Percentiles rank a stretch among this genome's conserved stretches.
phyloP scores from a whole-genome alignment of 2,329 filamentous ascomycete genomes.

The Teratosphaeria pseudoeucalypti region DNA sequence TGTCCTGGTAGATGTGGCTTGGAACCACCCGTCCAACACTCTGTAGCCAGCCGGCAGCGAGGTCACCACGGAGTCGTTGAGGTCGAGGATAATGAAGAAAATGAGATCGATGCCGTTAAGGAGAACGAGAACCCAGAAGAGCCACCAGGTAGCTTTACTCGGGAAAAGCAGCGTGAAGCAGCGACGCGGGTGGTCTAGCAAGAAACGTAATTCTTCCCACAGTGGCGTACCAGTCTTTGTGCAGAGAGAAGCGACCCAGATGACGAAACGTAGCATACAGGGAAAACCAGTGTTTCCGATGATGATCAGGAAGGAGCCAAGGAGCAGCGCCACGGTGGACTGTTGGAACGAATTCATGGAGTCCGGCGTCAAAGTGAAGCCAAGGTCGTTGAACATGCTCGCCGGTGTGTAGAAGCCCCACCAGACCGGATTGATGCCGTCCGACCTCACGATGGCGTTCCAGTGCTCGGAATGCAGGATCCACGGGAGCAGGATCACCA shows the following conservation, averaged over 20 bases:
- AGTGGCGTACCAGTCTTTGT: slow-evolving; percentile 56
- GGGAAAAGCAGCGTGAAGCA: slow-evolving; percentile 96
- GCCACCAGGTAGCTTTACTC: slow-evolving; percentile 84
- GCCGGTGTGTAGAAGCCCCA: slow-evolving; percentile 85
- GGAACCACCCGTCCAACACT: slow-evolving; percentile 79
- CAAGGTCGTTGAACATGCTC: slow-evolving; percentile 90
- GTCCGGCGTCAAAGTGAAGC: slow-evolving; percentile 81
- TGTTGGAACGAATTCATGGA: slow-evolving; percentile 85
- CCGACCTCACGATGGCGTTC: slow-evolving; percentile 50
- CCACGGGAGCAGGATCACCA: slow-evolving; percentile 68
- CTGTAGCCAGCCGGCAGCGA: slow-evolving; percentile 61
- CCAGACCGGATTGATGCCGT: slow-evolving; percentile 62
- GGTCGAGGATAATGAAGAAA: slow-evolving; percentile 85
- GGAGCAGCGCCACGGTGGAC: slow-evolving; percentile 63
- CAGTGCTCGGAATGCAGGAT: slow-evolving; percentile 57
- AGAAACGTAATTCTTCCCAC: slow-evolving; percentile 82
- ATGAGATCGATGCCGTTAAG: slow-evolving; percentile 79
- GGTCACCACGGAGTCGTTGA: slow-evolving; percentile 61
- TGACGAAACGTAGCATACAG: slow-evolving; percentile 84
- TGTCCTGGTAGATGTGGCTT: slow-evolving; percentile 79
- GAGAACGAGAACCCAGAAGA: slow-evolving; percentile 73
- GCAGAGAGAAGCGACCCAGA: slow-evolving; percentile 66
- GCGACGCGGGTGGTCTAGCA: slow-evolving; percentile 87
- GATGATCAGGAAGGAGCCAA: slow-evolving; percentile 78
- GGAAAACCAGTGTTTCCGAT: slow-evolving; percentile 95